Conservation (phyloP, 495 filamentous ascomycete genomes). For the Podospora didyma region DNA sequence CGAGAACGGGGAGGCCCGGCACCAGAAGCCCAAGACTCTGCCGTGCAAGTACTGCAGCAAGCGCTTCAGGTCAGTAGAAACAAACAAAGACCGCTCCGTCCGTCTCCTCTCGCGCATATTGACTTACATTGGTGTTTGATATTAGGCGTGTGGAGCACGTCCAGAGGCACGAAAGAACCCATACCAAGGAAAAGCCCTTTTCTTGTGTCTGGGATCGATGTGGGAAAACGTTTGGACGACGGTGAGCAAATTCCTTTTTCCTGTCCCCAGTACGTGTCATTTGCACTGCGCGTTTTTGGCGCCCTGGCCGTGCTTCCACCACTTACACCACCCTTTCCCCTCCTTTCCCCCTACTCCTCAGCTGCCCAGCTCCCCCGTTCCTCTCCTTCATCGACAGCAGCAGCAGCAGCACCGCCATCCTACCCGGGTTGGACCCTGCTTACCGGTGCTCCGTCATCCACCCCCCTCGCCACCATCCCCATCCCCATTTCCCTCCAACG, state of each 20-base stretch:
- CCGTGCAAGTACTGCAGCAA: slow-evolving; percentile 54
- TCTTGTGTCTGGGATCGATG: slow-evolving; percentile 49
- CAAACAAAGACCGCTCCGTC: slow-evolving; percentile 5
- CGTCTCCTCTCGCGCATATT: slow-evolving; percentile 30
- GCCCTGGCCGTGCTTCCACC: slow-evolving; percentile 10
- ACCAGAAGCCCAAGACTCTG: slow-evolving; percentile 51
- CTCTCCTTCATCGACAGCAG: background rate
- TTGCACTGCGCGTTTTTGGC: slow-evolving; percentile 8
- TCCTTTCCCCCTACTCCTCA: slow-evolving; percentile 3
- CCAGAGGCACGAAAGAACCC: slow-evolving; percentile 57
- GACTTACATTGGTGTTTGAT: slow-evolving; percentile 39
- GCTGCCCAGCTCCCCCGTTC: slow-evolving; percentile 12
- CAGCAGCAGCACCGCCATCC: slow-evolving; percentile 3
- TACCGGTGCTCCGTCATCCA: slow-evolving; percentile 6
- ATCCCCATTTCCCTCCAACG: background rate
- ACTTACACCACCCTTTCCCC: slow-evolving; percentile 5
- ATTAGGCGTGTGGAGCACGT: slow-evolving; percentile 58
- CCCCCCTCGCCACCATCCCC: background rate
- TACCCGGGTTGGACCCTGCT: slow-evolving; percentile 1
- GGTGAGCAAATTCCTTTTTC: slow-evolving; percentile 35
- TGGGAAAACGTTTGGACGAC: slow-evolving; percentile 55
- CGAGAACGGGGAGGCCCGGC: slow-evolving; percentile 44
- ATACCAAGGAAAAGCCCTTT: slow-evolving; percentile 60
- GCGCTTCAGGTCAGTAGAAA: slow-evolving; percentile 47
- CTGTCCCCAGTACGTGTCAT: slow-evolving; percentile 8